Evolutionary conservation across 2,329 filamentous ascomycete species (phyloP).

Genomic region (Aureobasidium sp.): DNA sequence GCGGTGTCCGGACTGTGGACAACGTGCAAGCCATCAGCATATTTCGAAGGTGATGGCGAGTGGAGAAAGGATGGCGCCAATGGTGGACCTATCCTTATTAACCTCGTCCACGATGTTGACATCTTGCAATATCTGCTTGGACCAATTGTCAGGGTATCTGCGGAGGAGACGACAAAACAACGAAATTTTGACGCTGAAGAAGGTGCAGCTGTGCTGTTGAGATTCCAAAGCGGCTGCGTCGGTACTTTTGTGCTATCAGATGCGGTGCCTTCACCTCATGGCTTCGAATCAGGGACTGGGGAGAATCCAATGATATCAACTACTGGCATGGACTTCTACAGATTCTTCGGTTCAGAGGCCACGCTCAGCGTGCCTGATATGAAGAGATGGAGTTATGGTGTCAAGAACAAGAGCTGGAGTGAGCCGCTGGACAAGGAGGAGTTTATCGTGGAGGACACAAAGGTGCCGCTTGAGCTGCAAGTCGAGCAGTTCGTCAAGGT

Average conservation of each 20-base stretch:
- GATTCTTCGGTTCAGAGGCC: slow-evolving; percentile 48
- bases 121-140: slow-evolving; percentile 52
- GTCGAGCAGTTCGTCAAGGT: slow-evolving; percentile 47
- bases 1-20: slow-evolving; percentile 53
- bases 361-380: slow-evolving; percentile 50
- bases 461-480: slow-evolving; percentile 48
- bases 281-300: slow-evolving; percentile 52
- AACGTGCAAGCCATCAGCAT: slow-evolving; percentile 44
- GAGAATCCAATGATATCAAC: slow-evolving; percentile 50
- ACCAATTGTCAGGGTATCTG: slow-evolving; percentile 45
- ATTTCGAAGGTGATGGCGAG: slow-evolving; percentile 43
- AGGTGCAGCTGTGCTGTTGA: slow-evolving; percentile 47
- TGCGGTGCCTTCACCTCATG: slow-evolving; percentile 45
- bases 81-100: slow-evolving; percentile 48
- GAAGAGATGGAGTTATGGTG: slow-evolving; percentile 29
- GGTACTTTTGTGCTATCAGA: slow-evolving; percentile 53
- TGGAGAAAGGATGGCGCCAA: slow-evolving; percentile 42
- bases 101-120: slow-evolving; percentile 56
- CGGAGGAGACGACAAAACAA: slow-evolving; percentile 41
- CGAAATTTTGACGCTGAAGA: slow-evolving; percentile 48
- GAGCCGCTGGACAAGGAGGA: slow-evolving; percentile 31
- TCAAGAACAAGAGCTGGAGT: slow-evolving; percentile 43
- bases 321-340: slow-evolving; percentile 42
- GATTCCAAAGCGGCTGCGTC: slow-evolving; percentile 49
- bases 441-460: slow-evolving; percentile 25